Evolutionary conservation across 2,329 filamentous ascomycete species (phyloP).

Genomic region (Colletotrichum spinosum): DNA sequence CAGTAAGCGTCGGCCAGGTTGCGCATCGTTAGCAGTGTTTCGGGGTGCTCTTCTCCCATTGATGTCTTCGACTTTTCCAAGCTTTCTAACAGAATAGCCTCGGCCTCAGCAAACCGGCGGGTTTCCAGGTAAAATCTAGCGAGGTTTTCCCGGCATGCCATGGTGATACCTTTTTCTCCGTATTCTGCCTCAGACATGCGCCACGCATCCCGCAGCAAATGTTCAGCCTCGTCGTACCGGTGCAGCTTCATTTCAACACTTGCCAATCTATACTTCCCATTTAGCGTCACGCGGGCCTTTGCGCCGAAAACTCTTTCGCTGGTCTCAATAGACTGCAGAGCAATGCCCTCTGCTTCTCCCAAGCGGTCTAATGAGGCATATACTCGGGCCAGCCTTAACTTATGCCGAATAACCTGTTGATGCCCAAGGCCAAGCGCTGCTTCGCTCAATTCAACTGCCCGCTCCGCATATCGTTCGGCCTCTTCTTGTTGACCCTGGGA

Average conservation of each 20-base stretch:
- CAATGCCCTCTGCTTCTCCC: background rate
- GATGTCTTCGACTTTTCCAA: background rate
- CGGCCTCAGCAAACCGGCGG: background rate
- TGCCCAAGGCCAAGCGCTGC: background rate
- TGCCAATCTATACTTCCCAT: background rate
- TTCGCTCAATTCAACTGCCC: background rate
- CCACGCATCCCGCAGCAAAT: too few relatives aligned
- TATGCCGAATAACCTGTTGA: too few relatives aligned
- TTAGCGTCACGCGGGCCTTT: background rate
- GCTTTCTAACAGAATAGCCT: background rate
- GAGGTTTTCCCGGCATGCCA: accelerated
- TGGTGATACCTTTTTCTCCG: accelerated
- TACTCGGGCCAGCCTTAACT: too few relatives aligned
- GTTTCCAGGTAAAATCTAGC: background rate
- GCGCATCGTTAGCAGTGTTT: background rate
- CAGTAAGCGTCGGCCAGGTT: background rate
- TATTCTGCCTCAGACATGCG: too few relatives aligned
- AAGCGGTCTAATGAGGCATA: background rate
- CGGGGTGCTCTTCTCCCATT: background rate
- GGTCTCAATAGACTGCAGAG: background rate
- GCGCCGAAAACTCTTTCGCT: background rate
- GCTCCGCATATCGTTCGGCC: background rate
- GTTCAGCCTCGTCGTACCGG: too few relatives aligned
- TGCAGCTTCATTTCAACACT: too few relatives aligned
- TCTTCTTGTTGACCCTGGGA: background rate